Evolutionary conservation across 2,329 filamentous ascomycete genomes (phyloP).

Genomic region (Sphaerulina populicola): DNA sequence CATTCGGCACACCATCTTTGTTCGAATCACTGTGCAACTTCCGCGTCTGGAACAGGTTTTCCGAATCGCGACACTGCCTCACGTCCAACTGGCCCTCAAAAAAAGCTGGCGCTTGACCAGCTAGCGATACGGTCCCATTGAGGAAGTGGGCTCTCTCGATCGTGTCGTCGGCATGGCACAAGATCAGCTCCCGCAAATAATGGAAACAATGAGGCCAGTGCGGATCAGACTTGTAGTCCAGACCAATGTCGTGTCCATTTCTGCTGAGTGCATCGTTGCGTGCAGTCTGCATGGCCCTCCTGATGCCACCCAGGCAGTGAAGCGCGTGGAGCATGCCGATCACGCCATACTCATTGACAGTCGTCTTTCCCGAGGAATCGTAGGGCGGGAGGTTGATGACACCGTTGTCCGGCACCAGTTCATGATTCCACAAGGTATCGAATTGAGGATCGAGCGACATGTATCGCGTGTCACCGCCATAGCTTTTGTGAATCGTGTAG

Average conservation of each 20-base stretch:
- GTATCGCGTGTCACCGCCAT: constrained; percentile 8
- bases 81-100: constrained; percentile 1
- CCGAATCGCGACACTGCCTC: constrained; percentile 4
- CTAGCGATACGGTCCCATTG: constrained; percentile 3
- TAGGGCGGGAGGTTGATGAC: constrained; percentile 8
- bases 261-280: constrained; percentile 1
- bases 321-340: constrained; percentile 11
- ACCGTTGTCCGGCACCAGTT: constrained; percentile 4
- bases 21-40: constrained; percentile 3
- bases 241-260: constrained; percentile 7
- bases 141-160: constrained; percentile 6
- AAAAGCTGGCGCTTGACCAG: neutral
- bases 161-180: constrained; percentile 11
- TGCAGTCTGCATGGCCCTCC: constrained; percentile 9
- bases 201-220: constrained; percentile 12
- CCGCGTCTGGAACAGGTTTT: constrained; percentile 2
- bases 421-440: constrained; percentile 7
- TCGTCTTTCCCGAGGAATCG: constrained; percentile 5
- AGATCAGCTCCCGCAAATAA: constrained; percentile 5
- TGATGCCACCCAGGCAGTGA: constrained; percentile 9
- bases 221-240: constrained; percentile 5
- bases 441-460: constrained; percentile 11
- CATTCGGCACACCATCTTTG: constrained; percentile 1
- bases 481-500: constrained; percentile 2
- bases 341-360: constrained; percentile 6